phyloP scores from a whole-genome alignment of 2,329 filamentous ascomycete species.

The Beauveria sp. region DNA sequence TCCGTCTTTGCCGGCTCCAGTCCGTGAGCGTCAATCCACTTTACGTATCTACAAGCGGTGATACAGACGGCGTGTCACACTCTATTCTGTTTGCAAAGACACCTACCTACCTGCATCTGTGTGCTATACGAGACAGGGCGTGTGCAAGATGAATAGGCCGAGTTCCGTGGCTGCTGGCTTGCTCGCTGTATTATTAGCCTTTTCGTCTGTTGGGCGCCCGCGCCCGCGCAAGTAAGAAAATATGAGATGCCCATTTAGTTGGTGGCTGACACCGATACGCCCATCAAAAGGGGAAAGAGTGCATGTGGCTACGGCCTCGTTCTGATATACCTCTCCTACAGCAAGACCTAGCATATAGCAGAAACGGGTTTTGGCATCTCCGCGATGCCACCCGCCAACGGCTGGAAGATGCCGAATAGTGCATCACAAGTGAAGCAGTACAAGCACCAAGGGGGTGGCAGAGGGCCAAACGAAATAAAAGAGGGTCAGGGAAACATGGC shows the following conservation, averaged over 20 bases:
- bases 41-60: neutral
- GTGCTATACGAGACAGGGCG: neutral
- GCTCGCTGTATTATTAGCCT: neutral
- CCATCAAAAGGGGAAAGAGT: neutral
- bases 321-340: neutral
- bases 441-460: slow-evolving; percentile 5
- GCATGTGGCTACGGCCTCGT: neutral
- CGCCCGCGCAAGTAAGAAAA: no score
- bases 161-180: neutral
- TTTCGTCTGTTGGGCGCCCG: neutral
- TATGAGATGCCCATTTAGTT: neutral
- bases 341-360: neutral
- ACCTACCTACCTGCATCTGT: neutral
- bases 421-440: slow-evolving; percentile 3
- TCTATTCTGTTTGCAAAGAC: neutral
- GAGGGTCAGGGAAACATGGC: neutral
- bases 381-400: slow-evolving; percentile 6
- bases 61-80: neutral
- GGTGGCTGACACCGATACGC: neutral
- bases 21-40: neutral
- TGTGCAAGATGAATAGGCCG: neutral
- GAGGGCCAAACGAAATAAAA: neutral
- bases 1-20: neutral
- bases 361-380: neutral
- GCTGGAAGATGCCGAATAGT: slow-evolving; percentile 8